A percentile compares a stretch with the other conserved stretches of the same genome.
Conservation (phyloP, 176 grass and related monocot genomes). For the Olyra latifolia region DNA sequence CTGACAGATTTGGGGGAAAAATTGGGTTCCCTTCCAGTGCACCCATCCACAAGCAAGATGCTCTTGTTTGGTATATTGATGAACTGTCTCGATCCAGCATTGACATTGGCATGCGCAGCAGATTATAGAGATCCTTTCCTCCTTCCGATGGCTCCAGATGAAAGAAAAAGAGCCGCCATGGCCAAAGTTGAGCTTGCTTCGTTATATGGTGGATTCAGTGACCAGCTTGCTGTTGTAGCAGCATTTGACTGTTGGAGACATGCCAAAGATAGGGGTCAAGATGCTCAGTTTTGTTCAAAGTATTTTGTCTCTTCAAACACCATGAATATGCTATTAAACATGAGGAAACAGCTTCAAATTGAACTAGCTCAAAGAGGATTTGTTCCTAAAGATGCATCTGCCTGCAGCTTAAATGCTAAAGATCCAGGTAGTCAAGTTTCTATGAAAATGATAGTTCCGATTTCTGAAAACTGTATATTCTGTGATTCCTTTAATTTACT, state of each 20-base stretch:
- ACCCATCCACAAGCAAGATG: slow-evolving; percentile 98
- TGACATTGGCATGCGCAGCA: slow-evolving; percentile 84
- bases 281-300: slow-evolving; percentile 69
- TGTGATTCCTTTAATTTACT: not conserved
- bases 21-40: slow-evolving; percentile 81
- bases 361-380: slow-evolving; percentile 85
- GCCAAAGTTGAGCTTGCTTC: slow-evolving; percentile 89
- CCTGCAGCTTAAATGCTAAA: slow-evolving; percentile 81
- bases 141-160: slow-evolving; percentile 63
- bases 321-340: slow-evolving; percentile 82
- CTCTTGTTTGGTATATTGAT: slow-evolving; percentile 90
- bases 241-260: slow-evolving; percentile 85
- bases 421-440: slow-evolving; percentile 63
- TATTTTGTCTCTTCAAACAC: slow-evolving; percentile 82
- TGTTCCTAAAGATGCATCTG: slow-evolving; percentile 71
- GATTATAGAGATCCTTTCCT: slow-evolving; percentile 83
- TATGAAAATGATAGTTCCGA: slow-evolving; percentile 3
- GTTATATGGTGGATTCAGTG: slow-evolving; percentile 88
- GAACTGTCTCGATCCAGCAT: slow-evolving; percentile 92
- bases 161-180: slow-evolving; percentile 58
- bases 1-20: slow-evolving; percentile 85
- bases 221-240: slow-evolving; percentile 85
- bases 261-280: slow-evolving; percentile 81
- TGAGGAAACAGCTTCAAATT: slow-evolving; percentile 83
- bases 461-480: not conserved